A percentile compares a stretch with the other conserved stretches of the same genome.
Conservation (phyloP, 1,139 yeast genomes). For the Taphrina wiesneri region DNA sequence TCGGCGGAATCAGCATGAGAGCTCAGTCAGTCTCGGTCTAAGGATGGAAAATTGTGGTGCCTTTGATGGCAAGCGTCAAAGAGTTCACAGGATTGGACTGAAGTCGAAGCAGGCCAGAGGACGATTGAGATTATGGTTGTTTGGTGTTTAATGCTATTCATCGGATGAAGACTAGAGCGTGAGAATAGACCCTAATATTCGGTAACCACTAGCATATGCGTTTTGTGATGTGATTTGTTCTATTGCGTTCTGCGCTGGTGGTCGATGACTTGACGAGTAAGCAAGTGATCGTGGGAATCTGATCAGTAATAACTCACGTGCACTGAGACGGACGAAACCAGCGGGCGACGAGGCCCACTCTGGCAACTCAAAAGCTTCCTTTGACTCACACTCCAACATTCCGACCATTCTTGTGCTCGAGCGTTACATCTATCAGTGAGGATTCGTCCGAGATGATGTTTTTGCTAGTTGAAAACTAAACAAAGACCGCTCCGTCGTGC, state of each 20-base stretch:
- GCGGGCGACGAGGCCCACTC: background rate
- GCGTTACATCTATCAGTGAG: slow-evolving; percentile 36
- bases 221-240: too few relatives aligned
- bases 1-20: background rate
- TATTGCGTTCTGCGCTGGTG: background rate
- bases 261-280: background rate
- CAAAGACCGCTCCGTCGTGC: slow-evolving; percentile 36
- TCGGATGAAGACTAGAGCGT: too few relatives aligned
- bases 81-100: background rate
- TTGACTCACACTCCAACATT: slow-evolving; percentile 2
- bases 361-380: background rate
- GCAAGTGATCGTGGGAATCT: slow-evolving; percentile 1
- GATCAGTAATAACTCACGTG: background rate
- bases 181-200: too few relatives aligned
- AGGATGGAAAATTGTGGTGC: background rate
- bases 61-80: background rate
- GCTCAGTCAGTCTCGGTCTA: slow-evolving; percentile 9
- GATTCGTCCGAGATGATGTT: slow-evolving; percentile 37
- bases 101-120: slow-evolving; percentile 2
- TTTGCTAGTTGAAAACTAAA: slow-evolving; percentile 38
- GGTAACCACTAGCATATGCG: too few relatives aligned
- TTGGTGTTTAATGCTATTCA: background rate
- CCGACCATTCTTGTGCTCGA: slow-evolving; percentile 21
- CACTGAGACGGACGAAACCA: background rate
- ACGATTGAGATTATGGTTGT: slow-evolving; percentile 4